Base-by-base conservation (phyloP, 1,284 basidiomycete genomes). In the Somion occarium region DNA sequence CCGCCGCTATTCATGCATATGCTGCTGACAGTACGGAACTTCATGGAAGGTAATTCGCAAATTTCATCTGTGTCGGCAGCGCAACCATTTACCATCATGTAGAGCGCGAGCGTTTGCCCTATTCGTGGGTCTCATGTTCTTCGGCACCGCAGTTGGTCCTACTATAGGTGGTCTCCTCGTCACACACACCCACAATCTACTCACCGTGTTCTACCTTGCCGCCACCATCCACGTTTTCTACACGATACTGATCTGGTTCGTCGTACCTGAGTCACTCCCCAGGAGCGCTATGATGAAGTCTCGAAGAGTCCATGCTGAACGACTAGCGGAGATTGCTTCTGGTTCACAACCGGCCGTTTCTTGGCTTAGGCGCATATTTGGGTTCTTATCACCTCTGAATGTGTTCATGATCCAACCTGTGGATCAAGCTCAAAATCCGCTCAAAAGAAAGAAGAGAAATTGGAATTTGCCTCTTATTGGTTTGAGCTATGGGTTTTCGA, bases 191-290 rank as follows among this genome's bases (percentile, higher is more conserved):
- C 78, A 76, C 13, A 64, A 73, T 41, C 67, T 83, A 11, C 69
- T 93, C 48, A 78, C 79, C 0, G 82, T 88, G 19, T 93, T 93
- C 73, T 93, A 89, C 64, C 59, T 84, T 51, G 76, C 83, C 5
- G 61, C 71, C 4, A 51, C 59, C 18, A 53, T 77, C 1, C 82
- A 87, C 53, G 20, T 72, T 15, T 4, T 80, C 30, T 84, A 79
- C 58, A 67, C 76, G 1, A 48, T 79, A 23, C 59, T 82, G 43
- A 62, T 82, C 27, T 76, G 81, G 66, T 68, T 83, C 53, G 27
- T 90, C 54, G 66, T 93, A 38, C 92, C 92, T 0, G 91, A 94
- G 66, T 90, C 89, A 0, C 74, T 93, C 12, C 72, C 80, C 12
- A 61, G 63, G 41, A 61, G 67, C 18, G 67, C 74, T 46, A 76